phyloP scores from a whole-genome alignment of 495 filamentous ascomycete genomes.

The Staphylotrichum longicolle region DNA sequence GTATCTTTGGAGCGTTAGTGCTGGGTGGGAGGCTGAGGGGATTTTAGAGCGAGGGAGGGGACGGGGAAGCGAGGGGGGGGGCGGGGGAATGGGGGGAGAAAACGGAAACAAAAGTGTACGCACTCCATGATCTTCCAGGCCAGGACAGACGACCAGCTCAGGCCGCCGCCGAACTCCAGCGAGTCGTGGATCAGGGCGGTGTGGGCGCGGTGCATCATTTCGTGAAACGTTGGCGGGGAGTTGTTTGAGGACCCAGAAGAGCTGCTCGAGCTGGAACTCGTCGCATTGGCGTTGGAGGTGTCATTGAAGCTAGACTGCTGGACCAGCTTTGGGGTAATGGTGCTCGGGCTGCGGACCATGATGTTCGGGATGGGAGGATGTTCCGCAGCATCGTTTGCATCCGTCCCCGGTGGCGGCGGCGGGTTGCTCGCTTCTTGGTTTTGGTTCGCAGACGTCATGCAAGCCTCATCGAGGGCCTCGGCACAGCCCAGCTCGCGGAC shows the following conservation, averaged over 20 bases:
- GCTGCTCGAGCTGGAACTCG: not conserved
- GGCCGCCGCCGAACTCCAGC: constrained; percentile 63
- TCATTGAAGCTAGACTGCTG: constrained; percentile 20
- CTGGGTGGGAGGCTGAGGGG: not conserved
- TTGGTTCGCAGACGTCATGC: not conserved
- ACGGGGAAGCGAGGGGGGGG: not conserved
- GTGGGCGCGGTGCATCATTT: constrained; percentile 58
- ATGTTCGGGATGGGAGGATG: constrained; percentile 35
- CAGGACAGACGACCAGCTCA: constrained; percentile 56
- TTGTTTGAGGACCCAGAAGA: not conserved
- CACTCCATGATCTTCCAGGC: constrained; percentile 79
- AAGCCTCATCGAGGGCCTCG: constrained; percentile 33
- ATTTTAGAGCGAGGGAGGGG: too few relatives aligned
- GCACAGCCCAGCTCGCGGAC: constrained; percentile 61
- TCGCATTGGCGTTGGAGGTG: not conserved
- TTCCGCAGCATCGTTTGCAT: too few relatives aligned
- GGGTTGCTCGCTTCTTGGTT: too few relatives aligned
- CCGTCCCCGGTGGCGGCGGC: too few relatives aligned
- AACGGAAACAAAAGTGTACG: not conserved
- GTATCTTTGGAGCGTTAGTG: constrained; percentile 37
- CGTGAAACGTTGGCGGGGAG: constrained; percentile 45
- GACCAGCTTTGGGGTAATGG: constrained; percentile 28
- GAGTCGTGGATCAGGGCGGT: constrained; percentile 73
- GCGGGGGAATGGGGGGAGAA: not conserved
- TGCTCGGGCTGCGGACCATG: constrained; percentile 35